Conservation (phyloP, 768 basidiomycete genomes). For the Tremella yokohamensis region DNA sequence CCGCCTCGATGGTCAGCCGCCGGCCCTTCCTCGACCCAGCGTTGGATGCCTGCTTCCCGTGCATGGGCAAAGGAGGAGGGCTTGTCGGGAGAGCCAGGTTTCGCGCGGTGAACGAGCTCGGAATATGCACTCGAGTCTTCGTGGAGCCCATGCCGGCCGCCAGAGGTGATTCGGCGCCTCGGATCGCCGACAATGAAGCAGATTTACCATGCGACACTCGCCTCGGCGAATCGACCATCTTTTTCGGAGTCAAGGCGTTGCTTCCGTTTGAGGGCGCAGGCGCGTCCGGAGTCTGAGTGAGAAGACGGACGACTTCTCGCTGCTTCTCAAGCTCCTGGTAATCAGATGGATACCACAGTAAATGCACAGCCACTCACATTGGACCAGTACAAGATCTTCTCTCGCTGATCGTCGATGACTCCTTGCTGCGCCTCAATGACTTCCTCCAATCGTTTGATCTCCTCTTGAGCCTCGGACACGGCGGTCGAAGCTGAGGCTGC, state of each 20-base stretch:
- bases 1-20: slow-evolving; percentile 47
- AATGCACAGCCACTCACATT: slow-evolving; percentile 24
- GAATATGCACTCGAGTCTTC: slow-evolving; percentile 14
- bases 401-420: slow-evolving; percentile 42
- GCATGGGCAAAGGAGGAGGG: slow-evolving; percentile 36
- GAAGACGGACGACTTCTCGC: slow-evolving; percentile 34
- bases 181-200: slow-evolving; percentile 19
- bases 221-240: neutral
- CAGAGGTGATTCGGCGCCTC: slow-evolving; percentile 4
- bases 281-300: slow-evolving; percentile 20
- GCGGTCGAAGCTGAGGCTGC: neutral
- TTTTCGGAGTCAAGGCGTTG: slow-evolving; percentile 7
- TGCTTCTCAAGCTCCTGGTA: slow-evolving; percentile 40
- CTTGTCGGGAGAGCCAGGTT: slow-evolving; percentile 38
- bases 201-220: slow-evolving; percentile 28
- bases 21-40: slow-evolving; percentile 30
- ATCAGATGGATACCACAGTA: neutral
- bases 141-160: neutral
- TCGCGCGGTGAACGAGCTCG: slow-evolving; percentile 37
- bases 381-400: slow-evolving; percentile 45
- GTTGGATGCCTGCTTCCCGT: slow-evolving; percentile 37
- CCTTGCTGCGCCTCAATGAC: slow-evolving; percentile 42
- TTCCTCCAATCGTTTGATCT: slow-evolving; percentile 44
- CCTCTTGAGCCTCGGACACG: slow-evolving; percentile 17
- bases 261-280: slow-evolving; percentile 3